These are phyloP conservation scores for Claviceps purpurea DNA, from an alignment of 2,329 filamentous ascomycete species.

Conservation along the genomic window DNA sequence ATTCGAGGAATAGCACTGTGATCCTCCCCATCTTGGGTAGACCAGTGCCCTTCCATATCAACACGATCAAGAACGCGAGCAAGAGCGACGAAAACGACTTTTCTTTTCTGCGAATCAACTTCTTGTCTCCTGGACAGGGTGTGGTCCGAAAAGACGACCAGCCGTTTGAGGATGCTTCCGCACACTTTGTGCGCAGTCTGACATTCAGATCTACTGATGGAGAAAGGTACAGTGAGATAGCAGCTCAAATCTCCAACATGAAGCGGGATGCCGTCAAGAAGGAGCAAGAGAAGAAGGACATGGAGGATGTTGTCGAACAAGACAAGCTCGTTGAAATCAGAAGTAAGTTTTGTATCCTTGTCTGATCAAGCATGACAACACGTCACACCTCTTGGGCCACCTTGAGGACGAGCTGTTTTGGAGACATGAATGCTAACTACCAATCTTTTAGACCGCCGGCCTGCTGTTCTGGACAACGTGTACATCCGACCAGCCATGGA, in stretches of 20 bases:
- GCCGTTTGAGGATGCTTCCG: slow-evolving; percentile 89
- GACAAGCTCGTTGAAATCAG: slow-evolving; percentile 92
- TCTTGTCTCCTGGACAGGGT: slow-evolving; percentile 91
- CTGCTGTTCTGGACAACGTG: slow-evolving; percentile 80
- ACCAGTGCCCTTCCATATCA: slow-evolving; percentile 93
- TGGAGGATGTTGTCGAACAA: slow-evolving; percentile 98
- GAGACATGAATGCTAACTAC: background rate
- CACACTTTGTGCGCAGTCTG: slow-evolving; percentile 89
- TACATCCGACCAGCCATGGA: slow-evolving; percentile 93
- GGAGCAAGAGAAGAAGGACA: slow-evolving; percentile 97
- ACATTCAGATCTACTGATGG: slow-evolving; percentile 89
- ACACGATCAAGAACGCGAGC: slow-evolving; percentile 96
- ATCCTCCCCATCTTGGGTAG: slow-evolving; percentile 95
- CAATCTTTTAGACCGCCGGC: slow-evolving; percentile 58
- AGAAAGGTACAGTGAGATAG: slow-evolving; percentile 78
- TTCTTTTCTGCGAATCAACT: slow-evolving; percentile 90
- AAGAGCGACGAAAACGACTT: slow-evolving; percentile 94
- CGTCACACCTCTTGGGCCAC: background rate
- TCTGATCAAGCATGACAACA: background rate
- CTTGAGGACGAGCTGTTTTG: too few species aligned
- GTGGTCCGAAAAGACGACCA: slow-evolving; percentile 95
- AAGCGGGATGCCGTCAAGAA: slow-evolving; percentile 85
- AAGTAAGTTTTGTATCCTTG: slow-evolving; percentile 40
- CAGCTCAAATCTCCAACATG: slow-evolving; percentile 86
- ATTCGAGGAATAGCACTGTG: slow-evolving; percentile 78